A percentile compares a stretch with the other conserved stretches of the same genome.
These are phyloP conservation scores for Anthoceros angustus DNA, from an alignment of 225 moss, liverwort and hornwort species.

Conservation along the genomic window DNA sequence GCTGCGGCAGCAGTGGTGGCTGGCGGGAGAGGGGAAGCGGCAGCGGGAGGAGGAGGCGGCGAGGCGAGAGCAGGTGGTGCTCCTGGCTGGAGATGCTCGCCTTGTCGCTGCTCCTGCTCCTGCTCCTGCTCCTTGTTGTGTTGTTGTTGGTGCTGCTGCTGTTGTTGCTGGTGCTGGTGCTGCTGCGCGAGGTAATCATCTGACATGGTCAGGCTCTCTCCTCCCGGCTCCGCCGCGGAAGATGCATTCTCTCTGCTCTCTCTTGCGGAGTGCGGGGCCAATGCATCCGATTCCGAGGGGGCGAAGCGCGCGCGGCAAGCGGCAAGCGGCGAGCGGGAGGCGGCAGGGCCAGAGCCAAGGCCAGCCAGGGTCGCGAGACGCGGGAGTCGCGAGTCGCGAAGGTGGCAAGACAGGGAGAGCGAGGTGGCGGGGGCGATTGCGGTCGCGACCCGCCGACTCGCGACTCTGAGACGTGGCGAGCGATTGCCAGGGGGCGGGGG, in stretches of 20 bases:
- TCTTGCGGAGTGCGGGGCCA: neutral
- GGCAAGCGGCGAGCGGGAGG: too few relatives aligned
- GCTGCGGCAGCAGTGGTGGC: neutral
- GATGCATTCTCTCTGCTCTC: neutral
- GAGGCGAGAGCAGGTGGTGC: neutral
- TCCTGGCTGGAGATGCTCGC: neutral
- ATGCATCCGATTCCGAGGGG: too few relatives aligned
- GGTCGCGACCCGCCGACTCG: too few relatives aligned
- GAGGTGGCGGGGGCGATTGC: too few relatives aligned
- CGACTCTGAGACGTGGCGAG: too few relatives aligned
- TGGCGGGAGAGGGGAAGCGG: neutral
- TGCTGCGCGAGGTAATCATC: constrained; percentile 1
- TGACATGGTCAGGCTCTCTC: constrained; percentile 5
- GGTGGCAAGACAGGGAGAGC: too few relatives aligned
- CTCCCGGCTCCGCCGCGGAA: neutral
- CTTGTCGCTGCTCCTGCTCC: neutral
- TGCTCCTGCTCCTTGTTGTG: neutral
- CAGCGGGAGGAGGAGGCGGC: neutral
- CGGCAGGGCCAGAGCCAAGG: too few relatives aligned
- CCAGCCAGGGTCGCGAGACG: too few relatives aligned
- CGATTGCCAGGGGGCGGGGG: too few relatives aligned
- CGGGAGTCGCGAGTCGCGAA: too few relatives aligned
- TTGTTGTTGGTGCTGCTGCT: neutral
- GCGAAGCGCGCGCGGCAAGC: too few relatives aligned
- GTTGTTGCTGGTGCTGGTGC: neutral